These are phyloP conservation scores for Bruguiera hainesii DNA, from an alignment of 441 rosid species.

Conservation along the genomic window DNA sequence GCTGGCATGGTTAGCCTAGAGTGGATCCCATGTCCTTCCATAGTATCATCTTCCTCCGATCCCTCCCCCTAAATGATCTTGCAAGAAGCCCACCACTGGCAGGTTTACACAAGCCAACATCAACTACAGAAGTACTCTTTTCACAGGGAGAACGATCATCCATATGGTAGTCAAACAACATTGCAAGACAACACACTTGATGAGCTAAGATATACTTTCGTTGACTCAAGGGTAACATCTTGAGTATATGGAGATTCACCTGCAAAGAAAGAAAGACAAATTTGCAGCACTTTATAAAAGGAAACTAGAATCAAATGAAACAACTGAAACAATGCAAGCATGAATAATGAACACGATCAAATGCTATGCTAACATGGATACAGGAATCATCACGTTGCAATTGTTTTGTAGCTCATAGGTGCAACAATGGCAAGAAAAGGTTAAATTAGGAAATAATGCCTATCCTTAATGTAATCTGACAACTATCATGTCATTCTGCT, in stretches of 20 bases:
- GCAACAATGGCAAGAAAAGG: background rate
- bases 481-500: background rate
- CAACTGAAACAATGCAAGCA: background rate
- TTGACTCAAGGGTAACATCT: slow-evolving; percentile 57
- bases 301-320: background rate
- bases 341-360: background rate
- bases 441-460: background rate
- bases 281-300: background rate
- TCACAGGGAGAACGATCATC: slow-evolving; percentile 54
- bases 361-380: background rate
- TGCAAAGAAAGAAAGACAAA: slow-evolving; percentile 28
- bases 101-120: slow-evolving; percentile 84
- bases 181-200: slow-evolving; percentile 74
- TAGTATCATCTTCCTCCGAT: slow-evolving; percentile 84
- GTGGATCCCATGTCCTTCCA: slow-evolving; percentile 73
- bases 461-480: background rate
- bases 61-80: slow-evolving; percentile 87
- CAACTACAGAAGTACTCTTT: slow-evolving; percentile 55
- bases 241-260: slow-evolving; percentile 80
- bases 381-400: background rate
- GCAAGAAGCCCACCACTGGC: slow-evolving; percentile 63
- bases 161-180: slow-evolving; percentile 71
- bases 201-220: slow-evolving; percentile 60
- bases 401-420: background rate
- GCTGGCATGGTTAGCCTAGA: slow-evolving; percentile 46